phyloP scores from a whole-genome alignment of 805 yeast genomes.

The Sugiyamaella chiloensis region DNA sequence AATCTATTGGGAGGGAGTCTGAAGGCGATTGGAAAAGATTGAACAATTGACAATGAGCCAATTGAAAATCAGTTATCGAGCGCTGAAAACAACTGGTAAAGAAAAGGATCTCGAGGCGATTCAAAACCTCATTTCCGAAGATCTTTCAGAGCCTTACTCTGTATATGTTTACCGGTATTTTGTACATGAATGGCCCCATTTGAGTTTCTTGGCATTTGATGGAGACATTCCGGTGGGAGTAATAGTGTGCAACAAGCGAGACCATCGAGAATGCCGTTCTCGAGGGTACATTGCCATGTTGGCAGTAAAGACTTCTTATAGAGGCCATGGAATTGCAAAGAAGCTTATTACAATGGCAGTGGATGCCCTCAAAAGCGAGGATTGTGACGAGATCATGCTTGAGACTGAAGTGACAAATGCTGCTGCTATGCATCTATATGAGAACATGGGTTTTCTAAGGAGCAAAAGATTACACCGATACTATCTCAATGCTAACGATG shows the following conservation, averaged over 20 bases:
- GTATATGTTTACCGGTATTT: conserved; percentile 89
- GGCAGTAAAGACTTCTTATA: conserved; percentile 66
- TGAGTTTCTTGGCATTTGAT: conserved; percentile 54
- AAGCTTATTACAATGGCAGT: conserved; percentile 60
- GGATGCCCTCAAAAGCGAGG: conserved; percentile 56
- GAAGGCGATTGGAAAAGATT: too few relatives aligned
- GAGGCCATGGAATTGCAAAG: conserved; percentile 84
- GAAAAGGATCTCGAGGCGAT: conserved; percentile 34
- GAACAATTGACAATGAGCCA: too few relatives aligned
- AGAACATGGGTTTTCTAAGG: conserved; percentile 70
- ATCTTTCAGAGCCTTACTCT: conserved; percentile 91
- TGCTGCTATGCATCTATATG: conserved; percentile 68
- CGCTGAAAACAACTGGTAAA: too few relatives aligned
- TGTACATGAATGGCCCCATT: conserved; percentile 84
- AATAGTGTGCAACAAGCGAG: conserved; percentile 76
- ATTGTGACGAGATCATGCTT: conserved; percentile 86
- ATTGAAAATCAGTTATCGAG: too few relatives aligned
- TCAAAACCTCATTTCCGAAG: conserved; percentile 56
- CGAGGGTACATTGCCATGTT: conserved; percentile 97
- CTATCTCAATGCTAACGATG: conserved; percentile 90
- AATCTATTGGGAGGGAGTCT: too few relatives aligned
- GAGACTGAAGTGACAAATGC: conserved; percentile 86
- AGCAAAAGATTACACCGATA: conserved; percentile 78
- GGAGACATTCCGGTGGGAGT: conserved; percentile 59
- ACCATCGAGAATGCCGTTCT: conserved; percentile 65